Conservation (phyloP, 2,329 filamentous ascomycete genomes). For the Hirsutella minnesotensis region DNA sequence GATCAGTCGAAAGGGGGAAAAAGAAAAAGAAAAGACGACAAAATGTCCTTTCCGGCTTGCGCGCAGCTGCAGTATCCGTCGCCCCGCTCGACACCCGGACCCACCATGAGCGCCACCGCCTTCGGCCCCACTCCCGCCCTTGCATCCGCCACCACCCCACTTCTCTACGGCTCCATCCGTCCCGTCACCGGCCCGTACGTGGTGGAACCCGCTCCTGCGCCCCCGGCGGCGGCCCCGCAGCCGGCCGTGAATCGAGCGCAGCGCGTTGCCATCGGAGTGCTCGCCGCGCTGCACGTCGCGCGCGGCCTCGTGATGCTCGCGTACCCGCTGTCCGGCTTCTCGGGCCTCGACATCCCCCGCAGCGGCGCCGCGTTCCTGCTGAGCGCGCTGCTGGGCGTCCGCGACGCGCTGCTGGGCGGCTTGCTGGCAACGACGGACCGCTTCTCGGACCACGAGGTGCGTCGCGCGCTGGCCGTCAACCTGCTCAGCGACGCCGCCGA, state of each 20-base stretch:
- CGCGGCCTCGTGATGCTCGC: conserved; percentile 16
- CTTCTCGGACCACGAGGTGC: conserved; percentile 12
- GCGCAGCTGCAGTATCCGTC: too few species aligned
- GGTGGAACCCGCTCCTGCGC: not conserved
- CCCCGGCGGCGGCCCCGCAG: not conserved
- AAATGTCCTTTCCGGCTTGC: too few species aligned
- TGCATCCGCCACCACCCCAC: not conserved
- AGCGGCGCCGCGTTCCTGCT: conserved; percentile 15
- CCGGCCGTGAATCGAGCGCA: conserved; percentile 9
- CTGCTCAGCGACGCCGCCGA: conserved; percentile 21
- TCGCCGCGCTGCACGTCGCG: conserved; percentile 14
- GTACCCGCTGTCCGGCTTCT: conserved; percentile 16
- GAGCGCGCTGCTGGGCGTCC: conserved; percentile 18
- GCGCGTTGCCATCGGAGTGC: conserved; percentile 11
- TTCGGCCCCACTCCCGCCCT: not conserved
- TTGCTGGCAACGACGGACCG: conserved; percentile 15
- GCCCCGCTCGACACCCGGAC: too few species aligned
- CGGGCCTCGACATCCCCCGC: conserved; percentile 16
- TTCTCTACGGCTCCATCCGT: not conserved
- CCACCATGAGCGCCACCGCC: not conserved
- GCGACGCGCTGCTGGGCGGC: conserved; percentile 18
- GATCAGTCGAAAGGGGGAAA: too few species aligned
- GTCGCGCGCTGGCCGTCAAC: conserved; percentile 17
- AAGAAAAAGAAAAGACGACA: too few species aligned
- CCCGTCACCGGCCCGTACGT: not conserved